Evolutionary conservation across 441 rosid genomes (phyloP).

Genomic region (Croton laevigatus): DNA sequence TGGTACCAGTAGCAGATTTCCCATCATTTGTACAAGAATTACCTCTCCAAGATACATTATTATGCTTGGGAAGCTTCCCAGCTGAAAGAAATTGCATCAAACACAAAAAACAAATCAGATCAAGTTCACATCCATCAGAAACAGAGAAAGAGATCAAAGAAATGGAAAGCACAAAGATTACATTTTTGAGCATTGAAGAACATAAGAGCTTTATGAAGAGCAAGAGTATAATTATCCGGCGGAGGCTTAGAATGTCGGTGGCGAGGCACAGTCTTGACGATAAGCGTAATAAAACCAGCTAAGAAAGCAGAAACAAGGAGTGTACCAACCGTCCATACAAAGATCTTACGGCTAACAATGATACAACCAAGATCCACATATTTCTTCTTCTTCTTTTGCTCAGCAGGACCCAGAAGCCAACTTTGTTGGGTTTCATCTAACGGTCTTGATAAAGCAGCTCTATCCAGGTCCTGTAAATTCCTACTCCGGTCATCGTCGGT

Average conservation of each 20-base stretch:
- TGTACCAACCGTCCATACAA: slow-evolving; percentile 78
- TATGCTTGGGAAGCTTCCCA: slow-evolving; percentile 69
- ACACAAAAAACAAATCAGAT: background rate
- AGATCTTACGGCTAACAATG: slow-evolving; percentile 90
- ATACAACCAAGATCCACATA: slow-evolving; percentile 91
- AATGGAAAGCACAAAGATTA: slow-evolving; percentile 13
- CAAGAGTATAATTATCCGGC: slow-evolving; percentile 75
- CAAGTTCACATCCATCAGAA: background rate
- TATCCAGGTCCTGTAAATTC: slow-evolving; percentile 74
- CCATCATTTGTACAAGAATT: slow-evolving; percentile 75
- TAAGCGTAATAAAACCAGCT: slow-evolving; percentile 63
- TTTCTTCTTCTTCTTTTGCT: slow-evolving; percentile 90
- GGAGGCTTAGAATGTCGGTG: slow-evolving; percentile 46
- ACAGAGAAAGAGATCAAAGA: background rate
- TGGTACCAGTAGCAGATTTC: slow-evolving; percentile 31
- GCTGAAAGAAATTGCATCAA: slow-evolving; percentile 43
- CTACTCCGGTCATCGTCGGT: slow-evolving; percentile 96
- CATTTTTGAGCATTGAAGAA: slow-evolving; percentile 92
- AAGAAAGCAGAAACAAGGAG: slow-evolving; percentile 43
- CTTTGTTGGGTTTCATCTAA: slow-evolving; percentile 95
- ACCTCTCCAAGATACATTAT: slow-evolving; percentile 84
- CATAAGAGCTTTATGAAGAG: slow-evolving; percentile 77
- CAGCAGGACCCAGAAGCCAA: slow-evolving; percentile 86
- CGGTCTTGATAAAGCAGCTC: slow-evolving; percentile 67
- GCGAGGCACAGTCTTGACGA: slow-evolving; percentile 64